Conservation (phyloP, 2,329 filamentous ascomycete genomes). For the Diaporthe australafricana region DNA sequence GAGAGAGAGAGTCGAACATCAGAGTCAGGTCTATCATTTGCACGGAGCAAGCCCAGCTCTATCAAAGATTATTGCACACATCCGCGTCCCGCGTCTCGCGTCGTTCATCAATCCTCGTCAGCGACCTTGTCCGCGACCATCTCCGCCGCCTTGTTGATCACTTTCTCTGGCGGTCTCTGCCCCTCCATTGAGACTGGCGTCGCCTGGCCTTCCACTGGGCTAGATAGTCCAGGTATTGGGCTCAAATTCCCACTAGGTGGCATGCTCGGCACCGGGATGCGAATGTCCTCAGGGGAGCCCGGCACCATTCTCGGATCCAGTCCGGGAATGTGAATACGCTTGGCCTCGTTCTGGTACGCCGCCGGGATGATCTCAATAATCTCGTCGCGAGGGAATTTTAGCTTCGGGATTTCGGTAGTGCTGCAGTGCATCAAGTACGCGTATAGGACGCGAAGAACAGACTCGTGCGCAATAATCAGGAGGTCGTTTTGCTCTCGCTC, state of each 20-base stretch:
- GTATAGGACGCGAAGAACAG: constrained; percentile 95
- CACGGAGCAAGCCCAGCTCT: background rate
- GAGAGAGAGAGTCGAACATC: background rate
- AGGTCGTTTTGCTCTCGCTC: constrained; percentile 97
- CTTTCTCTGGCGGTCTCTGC: constrained; percentile 57
- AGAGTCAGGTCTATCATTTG: background rate
- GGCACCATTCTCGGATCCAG: constrained; percentile 76
- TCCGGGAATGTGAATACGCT: constrained; percentile 85
- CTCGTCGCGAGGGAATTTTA: constrained; percentile 94
- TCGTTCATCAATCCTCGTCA: constrained; percentile 59
- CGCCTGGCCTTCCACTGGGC: constrained; percentile 56
- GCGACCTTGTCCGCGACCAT: constrained; percentile 64
- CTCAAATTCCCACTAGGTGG: constrained; percentile 54
- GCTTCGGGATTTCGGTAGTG: constrained; percentile 90
- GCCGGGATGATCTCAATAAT: constrained; percentile 99
- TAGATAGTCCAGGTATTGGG: constrained; percentile 62
- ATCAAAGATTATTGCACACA: background rate
- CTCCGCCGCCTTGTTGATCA: constrained; percentile 62
- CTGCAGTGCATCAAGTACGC: constrained; percentile 99
- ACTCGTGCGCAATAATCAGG: constrained; percentile 98
- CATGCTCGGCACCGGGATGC: constrained; percentile 74
- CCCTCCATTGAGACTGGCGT: constrained; percentile 29
- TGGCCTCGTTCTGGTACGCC: constrained; percentile 96
- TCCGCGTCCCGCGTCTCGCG: too few species aligned
- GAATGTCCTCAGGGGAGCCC: constrained; percentile 82